Evolutionary conservation across 129 eudicot genomes (phyloP).

Genomic region (Centrapalus pauciflorus): DNA sequence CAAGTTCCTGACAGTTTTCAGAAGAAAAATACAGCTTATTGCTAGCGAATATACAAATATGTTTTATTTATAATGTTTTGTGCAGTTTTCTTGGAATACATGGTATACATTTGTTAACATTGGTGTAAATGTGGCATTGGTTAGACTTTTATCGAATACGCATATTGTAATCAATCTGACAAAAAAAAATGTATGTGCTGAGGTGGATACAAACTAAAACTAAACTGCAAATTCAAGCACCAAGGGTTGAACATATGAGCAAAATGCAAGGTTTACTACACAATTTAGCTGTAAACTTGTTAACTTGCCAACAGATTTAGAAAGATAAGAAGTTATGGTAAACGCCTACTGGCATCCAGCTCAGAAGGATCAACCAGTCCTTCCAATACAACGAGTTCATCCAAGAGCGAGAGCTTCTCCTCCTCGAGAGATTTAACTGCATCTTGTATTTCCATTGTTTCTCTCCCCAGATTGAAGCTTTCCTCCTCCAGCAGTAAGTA

Average conservation of each 20-base stretch:
- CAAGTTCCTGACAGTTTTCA: conserved; percentile 5
- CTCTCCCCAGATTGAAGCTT: conserved; percentile 65
- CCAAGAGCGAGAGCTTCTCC: conserved; percentile 70
- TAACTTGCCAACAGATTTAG: neutral
- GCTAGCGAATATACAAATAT: conserved; percentile 27
- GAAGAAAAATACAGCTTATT: conserved; percentile 16
- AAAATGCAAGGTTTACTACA: conserved; percentile 14
- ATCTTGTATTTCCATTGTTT: conserved; percentile 57
- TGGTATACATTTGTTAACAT: conserved; percentile 23
- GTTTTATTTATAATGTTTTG: conserved; percentile 19
- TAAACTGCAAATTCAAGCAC: conserved; percentile 9
- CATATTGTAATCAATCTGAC: neutral
- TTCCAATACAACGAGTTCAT: conserved; percentile 89
- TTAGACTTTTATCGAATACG: conserved; percentile 6
- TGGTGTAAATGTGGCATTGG: conserved; percentile 21
- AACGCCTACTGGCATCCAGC: conserved; percentile 30
- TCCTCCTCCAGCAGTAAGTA: conserved; percentile 81
- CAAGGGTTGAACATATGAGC: neutral
- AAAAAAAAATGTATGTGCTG: no score
- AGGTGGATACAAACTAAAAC: no score
- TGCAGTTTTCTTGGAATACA: conserved; percentile 23
- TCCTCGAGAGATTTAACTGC: conserved; percentile 68
- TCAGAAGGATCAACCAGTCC: conserved; percentile 83
- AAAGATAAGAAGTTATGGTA: conserved; percentile 21
- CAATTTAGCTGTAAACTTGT: conserved; percentile 9